Conservation (phyloP, 169 alveolate species). For the Plasmodium blacklocki region DNA sequence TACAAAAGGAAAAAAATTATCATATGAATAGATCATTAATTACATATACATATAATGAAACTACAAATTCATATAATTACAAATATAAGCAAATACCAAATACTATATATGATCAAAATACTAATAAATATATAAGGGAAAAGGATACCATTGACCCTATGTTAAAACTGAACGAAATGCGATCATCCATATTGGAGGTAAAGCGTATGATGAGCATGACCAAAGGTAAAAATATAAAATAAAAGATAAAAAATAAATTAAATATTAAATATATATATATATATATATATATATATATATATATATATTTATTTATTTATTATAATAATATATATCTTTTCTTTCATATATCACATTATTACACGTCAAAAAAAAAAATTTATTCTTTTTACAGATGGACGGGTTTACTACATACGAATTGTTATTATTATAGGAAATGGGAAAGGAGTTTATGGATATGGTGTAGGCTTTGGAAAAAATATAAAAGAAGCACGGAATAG, state of each 20-base stretch:
- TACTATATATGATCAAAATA: conserved; percentile 68
- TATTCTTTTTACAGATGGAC: conserved; percentile 76
- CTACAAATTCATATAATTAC: conserved; percentile 51
- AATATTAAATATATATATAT: not conserved
- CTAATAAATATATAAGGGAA: conserved; percentile 77
- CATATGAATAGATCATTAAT: conserved; percentile 71
- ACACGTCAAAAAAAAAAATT: no score
- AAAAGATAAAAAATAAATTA: no score
- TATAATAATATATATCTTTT: not conserved
- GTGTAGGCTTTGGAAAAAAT: conserved; percentile 87
- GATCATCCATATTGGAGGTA: conserved; percentile 82
- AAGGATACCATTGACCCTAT: conserved; percentile 83
- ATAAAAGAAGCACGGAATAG: conserved; percentile 81
- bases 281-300: not conserved
- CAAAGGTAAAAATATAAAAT: conserved; percentile 59
- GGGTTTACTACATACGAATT: conserved; percentile 85
- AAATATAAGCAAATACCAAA: conserved; percentile 74
- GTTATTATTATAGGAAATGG: conserved; percentile 86
- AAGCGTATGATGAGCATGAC: conserved; percentile 87
- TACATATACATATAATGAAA: conserved; percentile 57
- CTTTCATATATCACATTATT: no score
- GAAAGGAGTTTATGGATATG: conserved; percentile 85
- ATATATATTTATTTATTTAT: not conserved
- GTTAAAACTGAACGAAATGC: conserved; percentile 80
- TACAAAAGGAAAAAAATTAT: conserved; percentile 66